Evolutionary conservation across 371 early-diverging fungal species (phyloP), one percentile per base, ranked within the genome.

Genomic region (Mucor circinelloides): DNA sequence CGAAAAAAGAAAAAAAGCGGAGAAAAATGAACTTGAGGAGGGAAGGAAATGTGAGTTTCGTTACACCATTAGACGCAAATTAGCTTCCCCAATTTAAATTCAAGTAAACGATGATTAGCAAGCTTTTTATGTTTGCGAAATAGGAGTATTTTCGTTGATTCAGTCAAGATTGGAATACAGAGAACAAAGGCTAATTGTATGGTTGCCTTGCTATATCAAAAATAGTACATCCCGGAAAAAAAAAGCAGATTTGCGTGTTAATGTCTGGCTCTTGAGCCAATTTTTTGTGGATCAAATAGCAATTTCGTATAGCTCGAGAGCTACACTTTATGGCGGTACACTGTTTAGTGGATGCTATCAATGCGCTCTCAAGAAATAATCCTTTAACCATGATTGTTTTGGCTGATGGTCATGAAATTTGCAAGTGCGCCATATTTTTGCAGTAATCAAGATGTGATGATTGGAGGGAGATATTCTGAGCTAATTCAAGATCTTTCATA

Each of bases 21-120:
- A 63, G 36, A 63, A 63, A 36, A 63, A n/a, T 48, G 32, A 21
- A 62, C 54, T 63, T 63, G 25, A 63, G 52, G 25, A 63, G 52
- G 25, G 34, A 25, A 32, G 50, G 34, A 36, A 50, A 34, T 50
- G 46, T 48, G 32, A 62, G 32, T n/a, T 48, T 32, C 32, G 48
- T 52, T 52, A 52, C 52, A 52, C 52, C 27, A 52, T 52, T 15
- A 27, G 52, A 52, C 52, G 25, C 52, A 52, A 52, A 52, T 52
- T 52, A 52, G 52, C 52, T 15, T 52, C 52, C 36, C 27, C 27
- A 52, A 52, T 52, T 52, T 52, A 52, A 27, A 52, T 52, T 52
- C 23, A 12, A 52, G 15, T 52, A 27, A 25, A 23, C 25, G 5
- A 13, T 52, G 27, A 52, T 52, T 27, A 50, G 21, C 50, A 50